A percentile compares a stretch with the other conserved stretches of the same genome.
phyloP scores from a whole-genome alignment of 2,329 filamentous ascomycete genomes.

The Colletotrichum orchidophilum region DNA sequence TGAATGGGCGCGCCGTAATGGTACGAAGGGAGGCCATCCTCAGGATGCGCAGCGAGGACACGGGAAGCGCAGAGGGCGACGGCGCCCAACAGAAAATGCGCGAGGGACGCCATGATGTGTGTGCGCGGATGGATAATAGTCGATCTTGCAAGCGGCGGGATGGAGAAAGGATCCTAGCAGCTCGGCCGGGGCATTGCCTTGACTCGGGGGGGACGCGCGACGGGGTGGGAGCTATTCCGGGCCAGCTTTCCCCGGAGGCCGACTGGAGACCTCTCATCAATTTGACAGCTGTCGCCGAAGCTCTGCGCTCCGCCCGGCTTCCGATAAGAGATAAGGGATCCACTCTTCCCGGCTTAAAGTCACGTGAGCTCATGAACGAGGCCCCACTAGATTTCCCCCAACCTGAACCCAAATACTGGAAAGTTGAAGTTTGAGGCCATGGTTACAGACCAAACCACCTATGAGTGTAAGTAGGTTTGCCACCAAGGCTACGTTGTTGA shows the following conservation, averaged over 20 bases:
- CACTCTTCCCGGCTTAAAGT: not conserved
- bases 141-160: not conserved
- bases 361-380: not conserved
- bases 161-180: constrained; percentile 6
- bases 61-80: constrained; percentile 21
- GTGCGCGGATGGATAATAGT: not conserved
- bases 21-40: constrained; percentile 66
- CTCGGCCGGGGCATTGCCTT: constrained; percentile 26
- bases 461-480: too few species aligned
- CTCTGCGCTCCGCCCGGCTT: not conserved
- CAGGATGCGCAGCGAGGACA: constrained; percentile 43
- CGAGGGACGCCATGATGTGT: constrained; percentile 10
- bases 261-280: constrained; percentile 11
- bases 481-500: too few species aligned
- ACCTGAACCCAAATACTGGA: too few species aligned
- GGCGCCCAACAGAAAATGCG: constrained; percentile 15
- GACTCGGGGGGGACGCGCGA: constrained; percentile 15
- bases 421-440: too few species aligned
- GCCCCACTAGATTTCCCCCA: not conserved
- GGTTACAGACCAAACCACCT: too few species aligned
- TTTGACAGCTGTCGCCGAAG: constrained; percentile 23
- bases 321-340: constrained; percentile 2
- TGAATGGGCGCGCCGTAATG: constrained; percentile 73
- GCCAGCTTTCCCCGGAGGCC: constrained; percentile 23
- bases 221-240: constrained; percentile 18